A percentile compares a stretch with the other conserved stretches of the same genome.
Conservation (phyloP, 495 filamentous ascomycete genomes). For the Annulohypoxylon bovei region DNA sequence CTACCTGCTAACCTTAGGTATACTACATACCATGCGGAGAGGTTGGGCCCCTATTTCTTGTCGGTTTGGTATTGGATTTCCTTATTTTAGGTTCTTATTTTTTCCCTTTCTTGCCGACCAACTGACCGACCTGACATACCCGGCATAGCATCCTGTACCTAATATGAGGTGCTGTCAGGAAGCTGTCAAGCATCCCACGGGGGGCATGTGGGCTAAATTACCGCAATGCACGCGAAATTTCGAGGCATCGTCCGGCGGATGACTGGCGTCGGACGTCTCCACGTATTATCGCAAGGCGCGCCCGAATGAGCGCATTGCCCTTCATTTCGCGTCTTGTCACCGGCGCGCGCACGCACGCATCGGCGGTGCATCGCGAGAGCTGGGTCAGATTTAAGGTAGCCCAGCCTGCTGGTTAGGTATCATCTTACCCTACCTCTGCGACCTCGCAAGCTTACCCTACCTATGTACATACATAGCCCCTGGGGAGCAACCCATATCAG, state of each 20-base stretch:
- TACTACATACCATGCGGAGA: neutral
- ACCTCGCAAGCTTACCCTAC: neutral
- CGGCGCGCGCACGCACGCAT: neutral
- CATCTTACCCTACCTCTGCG: constrained; percentile 37
- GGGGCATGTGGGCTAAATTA: neutral
- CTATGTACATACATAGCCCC: neutral
- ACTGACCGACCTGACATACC: neutral
- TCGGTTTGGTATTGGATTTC: neutral
- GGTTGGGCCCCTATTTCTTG: neutral
- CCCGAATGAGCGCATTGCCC: neutral
- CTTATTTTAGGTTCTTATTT: neutral
- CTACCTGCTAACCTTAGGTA: neutral
- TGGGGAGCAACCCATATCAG: neutral
- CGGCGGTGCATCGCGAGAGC: neutral
- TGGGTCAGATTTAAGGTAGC: neutral
- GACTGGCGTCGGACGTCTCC: constrained; percentile 30
- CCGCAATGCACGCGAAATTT: neutral
- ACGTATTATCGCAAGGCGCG: constrained; percentile 21
- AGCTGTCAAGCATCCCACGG: neutral
- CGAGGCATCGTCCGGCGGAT: neutral
- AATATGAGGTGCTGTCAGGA: neutral
- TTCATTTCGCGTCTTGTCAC: neutral
- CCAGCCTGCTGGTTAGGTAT: constrained; percentile 15
- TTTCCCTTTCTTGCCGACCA: neutral
- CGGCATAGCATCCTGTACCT: neutral